phyloP scores from a whole-genome alignment of 805 yeast genomes.

The Ogataea nitratoaversa region DNA sequence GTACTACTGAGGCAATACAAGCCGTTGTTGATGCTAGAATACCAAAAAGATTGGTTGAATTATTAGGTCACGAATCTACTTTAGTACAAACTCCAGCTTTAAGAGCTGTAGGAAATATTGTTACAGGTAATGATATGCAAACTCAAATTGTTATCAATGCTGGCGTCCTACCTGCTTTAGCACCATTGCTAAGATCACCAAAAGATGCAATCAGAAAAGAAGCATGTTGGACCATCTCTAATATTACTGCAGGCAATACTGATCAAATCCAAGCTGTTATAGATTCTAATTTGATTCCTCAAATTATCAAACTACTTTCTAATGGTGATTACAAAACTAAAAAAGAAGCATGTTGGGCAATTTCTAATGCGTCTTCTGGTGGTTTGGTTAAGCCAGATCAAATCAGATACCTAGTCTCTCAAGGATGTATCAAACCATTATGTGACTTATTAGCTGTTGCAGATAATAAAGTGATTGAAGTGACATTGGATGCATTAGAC shows the following conservation, averaged over 20 bases:
- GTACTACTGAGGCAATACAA: conserved; percentile 88
- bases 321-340: conserved; percentile 92
- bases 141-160: conserved; percentile 92
- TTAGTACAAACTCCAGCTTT: conserved; percentile 94
- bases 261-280: conserved; percentile 97
- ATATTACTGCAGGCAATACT: conserved; percentile 95
- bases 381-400: conserved; percentile 90
- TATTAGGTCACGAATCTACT: conserved; percentile 77
- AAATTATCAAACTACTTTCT: conserved; percentile 68
- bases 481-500: conserved; percentile 91
- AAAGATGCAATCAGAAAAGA: conserved; percentile 94
- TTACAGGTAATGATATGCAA: conserved; percentile 93
- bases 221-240: conserved; percentile 98
- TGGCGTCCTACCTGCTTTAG: conserved; percentile 84
- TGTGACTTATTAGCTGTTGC: conserved; percentile 88
- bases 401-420: conserved; percentile 85
- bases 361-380: conserved; percentile 95
- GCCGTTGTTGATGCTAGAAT: conserved; percentile 96
- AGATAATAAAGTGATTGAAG: conserved; percentile 89
- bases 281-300: conserved; percentile 91
- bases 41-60: conserved; percentile 89
- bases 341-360: conserved; percentile 99
- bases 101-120: conserved; percentile 96
- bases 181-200: conserved; percentile 72
- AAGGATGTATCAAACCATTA: conserved; percentile 96